Evolutionary conservation across 2,329 filamentous ascomycete genomes (phyloP), one percentile per base, ranked within the genome.

Genomic region (Stachybotrys chlorohalonatus): DNA sequence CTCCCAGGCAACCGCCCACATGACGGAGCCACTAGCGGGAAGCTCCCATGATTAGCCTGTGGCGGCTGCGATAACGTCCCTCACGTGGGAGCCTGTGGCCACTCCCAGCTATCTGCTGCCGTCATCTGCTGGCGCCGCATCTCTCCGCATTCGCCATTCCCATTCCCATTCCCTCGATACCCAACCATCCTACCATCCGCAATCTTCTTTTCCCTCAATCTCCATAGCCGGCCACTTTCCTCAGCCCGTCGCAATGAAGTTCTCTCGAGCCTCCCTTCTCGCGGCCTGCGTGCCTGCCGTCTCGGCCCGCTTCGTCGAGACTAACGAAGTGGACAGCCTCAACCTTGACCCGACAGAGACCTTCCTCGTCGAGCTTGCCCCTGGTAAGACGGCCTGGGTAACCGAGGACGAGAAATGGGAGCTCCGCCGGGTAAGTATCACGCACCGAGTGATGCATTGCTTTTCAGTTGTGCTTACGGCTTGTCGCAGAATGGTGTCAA

Each of bases 401-500:
- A 95, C 90, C 0, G 93, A 97, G 65, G 89, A 96, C 42, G 85
- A 96, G 75, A 99, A 97, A 73, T 96, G 93, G 91, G 85, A 86
- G 70, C 75, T 97, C 59, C 86, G 88, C 66, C 80, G 90, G 62
- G 91, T 95, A 80, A 55, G 83, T 73, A 17, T 4, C 16, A 6
- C 31, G 11, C 48, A 53, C 5, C 49, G 7, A 13, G 30, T 52
- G 6, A 42, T 9, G 9, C 36, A 2, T 9, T 9, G 9, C 36
- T 2, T 52, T 5, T 3, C 5, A 5, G 8, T 8, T 7, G 39
- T 52, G 30, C 59, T 65, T 52, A 58, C 50, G 5, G 16, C 9
- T 42, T 13, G n/a, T 15, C 2, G 46, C 63, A 95, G 90, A 80
- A 89, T 67, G 91, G 91, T 64, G 79, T 86, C 61, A 88, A 86